phyloP scores from a whole-genome alignment of 139 green algal species.

The Auxenochlorella pyrenoidosa region DNA sequence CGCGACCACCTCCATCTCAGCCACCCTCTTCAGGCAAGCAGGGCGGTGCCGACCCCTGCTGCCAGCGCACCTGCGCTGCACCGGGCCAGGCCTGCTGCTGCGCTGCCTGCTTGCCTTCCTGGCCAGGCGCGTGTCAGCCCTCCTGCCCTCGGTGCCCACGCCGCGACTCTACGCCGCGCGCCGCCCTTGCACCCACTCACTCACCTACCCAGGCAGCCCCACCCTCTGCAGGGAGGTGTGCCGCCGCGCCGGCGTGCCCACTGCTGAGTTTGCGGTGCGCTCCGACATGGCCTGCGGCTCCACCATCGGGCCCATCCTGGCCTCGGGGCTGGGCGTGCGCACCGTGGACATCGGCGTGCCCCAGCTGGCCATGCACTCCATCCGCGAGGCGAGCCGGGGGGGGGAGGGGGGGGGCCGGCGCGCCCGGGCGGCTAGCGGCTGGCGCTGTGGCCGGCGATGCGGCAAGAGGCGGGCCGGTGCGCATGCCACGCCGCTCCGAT shows the following conservation, averaged over 20 bases:
- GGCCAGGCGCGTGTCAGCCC: not conserved
- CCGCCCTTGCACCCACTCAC: not conserved
- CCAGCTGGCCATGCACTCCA: conserved; percentile 92
- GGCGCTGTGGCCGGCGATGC: no score
- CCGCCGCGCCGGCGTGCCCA: conserved; percentile 74
- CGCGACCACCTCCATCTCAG: conserved; percentile 86
- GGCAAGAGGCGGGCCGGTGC: no score
- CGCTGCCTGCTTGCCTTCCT: not conserved
- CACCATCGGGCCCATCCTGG: conserved; percentile 97
- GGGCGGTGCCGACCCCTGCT: not conserved
- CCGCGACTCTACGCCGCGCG: no score
- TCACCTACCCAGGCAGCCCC: no score
- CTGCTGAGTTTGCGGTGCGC: conserved; percentile 83
- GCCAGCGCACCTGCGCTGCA: no score
- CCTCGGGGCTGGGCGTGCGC: conserved; percentile 78
- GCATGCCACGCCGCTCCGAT: no score
- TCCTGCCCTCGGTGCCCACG: no score
- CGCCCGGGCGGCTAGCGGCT: no score
- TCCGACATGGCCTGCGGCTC: conserved; percentile 98
- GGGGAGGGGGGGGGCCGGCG: no score
- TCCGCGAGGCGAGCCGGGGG: conserved; percentile 81
- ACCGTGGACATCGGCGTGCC: conserved; percentile 92
- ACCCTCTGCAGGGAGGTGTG: conserved; percentile 78
- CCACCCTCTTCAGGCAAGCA: conserved; percentile 83
- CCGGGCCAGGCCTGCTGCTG: not conserved